Evolutionary conservation across 176 grass and related monocot genomes (phyloP), one percentile per base, ranked within the genome.

Genomic region (Zea mays): DNA sequence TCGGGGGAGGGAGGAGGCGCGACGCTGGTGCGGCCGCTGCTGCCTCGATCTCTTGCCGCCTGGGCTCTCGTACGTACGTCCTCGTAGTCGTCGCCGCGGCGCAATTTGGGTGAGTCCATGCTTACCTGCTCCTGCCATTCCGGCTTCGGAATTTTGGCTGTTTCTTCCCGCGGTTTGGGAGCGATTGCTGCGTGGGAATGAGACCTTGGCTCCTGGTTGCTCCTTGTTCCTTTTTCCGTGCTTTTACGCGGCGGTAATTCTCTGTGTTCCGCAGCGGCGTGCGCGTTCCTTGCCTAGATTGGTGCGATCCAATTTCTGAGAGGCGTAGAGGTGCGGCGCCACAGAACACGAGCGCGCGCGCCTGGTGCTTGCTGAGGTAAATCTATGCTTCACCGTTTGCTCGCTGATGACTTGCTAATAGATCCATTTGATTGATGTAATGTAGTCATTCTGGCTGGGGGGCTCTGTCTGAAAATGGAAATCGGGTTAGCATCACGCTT

Each of bases 31-130:
- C 63, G 11, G 55, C 16, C 16, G 59, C 43, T 14, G 7, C 17
- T 69, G 45, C 17, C 41, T 69, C 48, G 68, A 79, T 79, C 67
- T 59, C 4, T 7, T 48, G 5, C 20, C 20, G 16, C 12, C 21
- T 5, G 0, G 14, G 16, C 11, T 3, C 17, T 19, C 64, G 64
- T 39, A 7, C 60, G 62, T 34, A 5, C 33, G 34, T 38, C 35
- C 37, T 56, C 48, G 69, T 62, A 3, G 54, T 56, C 48, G 69
- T 62, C 5, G 54, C 15, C n/a, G 7, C 14, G 57, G 44, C 44
- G 59, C 21, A 8, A n/a, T 47, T 73, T n/a, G 7, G 67, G 83
- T 73, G 59, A 73, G 83, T 73, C 47, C 52, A 55, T 55, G 51
- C 51, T 2, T 5, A 7, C 48, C 54, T 66, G 38, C 75, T 54